Percentiles rank a stretch among this genome's conserved stretches.
Evolutionary conservation across 2,329 filamentous ascomycete genomes (phyloP).

Genomic region (Neocucurbitaria cava): DNA sequence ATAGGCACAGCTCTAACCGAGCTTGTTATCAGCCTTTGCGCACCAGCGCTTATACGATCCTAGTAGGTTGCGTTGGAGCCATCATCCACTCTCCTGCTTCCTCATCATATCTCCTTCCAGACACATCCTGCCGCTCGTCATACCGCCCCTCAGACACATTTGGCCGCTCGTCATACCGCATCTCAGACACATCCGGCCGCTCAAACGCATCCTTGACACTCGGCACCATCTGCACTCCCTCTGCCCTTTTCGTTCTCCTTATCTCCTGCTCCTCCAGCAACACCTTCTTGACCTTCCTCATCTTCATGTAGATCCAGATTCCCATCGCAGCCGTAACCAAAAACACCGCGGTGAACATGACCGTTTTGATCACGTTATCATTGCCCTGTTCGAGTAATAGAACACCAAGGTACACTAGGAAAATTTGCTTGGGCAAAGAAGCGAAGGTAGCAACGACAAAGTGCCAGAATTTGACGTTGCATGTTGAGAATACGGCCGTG

Average conservation of each 20-base stretch:
- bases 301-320: conserved; percentile 44
- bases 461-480: conserved; percentile 47
- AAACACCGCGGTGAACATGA: conserved; percentile 41
- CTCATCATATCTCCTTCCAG: conserved; percentile 26
- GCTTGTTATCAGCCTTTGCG: conserved; percentile 1
- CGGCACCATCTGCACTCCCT: conserved; percentile 25
- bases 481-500: conserved; percentile 46
- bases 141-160: too few species aligned
- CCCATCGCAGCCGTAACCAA: conserved; percentile 40
- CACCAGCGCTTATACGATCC: conserved; percentile 18
- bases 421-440: conserved; percentile 45
- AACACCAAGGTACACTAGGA: conserved; percentile 46
- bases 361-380: conserved; percentile 31
- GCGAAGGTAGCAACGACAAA: conserved; percentile 44
- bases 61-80: conserved; percentile 28
- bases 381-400: conserved; percentile 38
- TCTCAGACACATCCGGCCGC: neutral
- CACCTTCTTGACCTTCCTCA: conserved; percentile 41
- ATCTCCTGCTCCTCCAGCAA: conserved; percentile 43
- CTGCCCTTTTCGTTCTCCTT: conserved; percentile 25
- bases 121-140: too few species aligned
- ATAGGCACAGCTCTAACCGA: neutral
- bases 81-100: conserved; percentile 19
- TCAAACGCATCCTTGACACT: conserved; percentile 26
- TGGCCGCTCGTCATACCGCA: too few species aligned